Conservation (phyloP, 768 basidiomycete species). For the Lactifluus rugatus region DNA sequence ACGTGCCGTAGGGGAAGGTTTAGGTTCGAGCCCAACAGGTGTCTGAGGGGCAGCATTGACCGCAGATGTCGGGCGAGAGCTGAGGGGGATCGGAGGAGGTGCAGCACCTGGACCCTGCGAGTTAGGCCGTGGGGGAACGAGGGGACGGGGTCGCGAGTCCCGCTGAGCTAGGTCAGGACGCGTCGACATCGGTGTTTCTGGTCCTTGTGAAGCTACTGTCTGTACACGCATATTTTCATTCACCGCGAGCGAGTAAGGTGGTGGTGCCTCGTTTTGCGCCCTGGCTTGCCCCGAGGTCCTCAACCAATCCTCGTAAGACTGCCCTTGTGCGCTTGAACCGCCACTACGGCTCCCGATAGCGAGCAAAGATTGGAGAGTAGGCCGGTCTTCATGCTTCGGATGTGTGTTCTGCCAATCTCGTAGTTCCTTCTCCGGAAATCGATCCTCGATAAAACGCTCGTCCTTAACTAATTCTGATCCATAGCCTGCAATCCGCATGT, state of each 20-base stretch:
- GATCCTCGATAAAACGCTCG: slow-evolving; percentile 7
- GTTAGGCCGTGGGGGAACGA: slow-evolving; percentile 12
- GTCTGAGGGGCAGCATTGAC: neutral
- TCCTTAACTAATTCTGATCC: slow-evolving; percentile 11
- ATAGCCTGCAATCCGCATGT: slow-evolving; percentile 24
- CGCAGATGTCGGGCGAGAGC: slow-evolving; percentile 7
- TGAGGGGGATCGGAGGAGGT: slow-evolving; percentile 7
- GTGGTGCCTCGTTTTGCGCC: slow-evolving; percentile 44
- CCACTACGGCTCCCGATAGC: slow-evolving; percentile 5
- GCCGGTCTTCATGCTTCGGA: slow-evolving; percentile 8
- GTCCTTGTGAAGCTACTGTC: slow-evolving; percentile 1
- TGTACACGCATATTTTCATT: slow-evolving; percentile 19
- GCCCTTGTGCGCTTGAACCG: slow-evolving; percentile 13
- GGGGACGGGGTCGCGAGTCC: slow-evolving; percentile 3
- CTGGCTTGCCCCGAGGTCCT: slow-evolving; percentile 30
- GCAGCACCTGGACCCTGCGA: neutral
- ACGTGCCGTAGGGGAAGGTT: neutral
- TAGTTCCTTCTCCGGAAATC: slow-evolving; percentile 14
- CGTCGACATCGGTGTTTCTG: slow-evolving; percentile 2
- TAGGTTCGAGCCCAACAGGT: neutral
- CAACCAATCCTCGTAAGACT: slow-evolving; percentile 41
- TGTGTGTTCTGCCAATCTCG: slow-evolving; percentile 11
- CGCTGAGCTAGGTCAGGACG: slow-evolving; percentile 4
- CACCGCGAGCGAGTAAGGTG: slow-evolving; percentile 57
- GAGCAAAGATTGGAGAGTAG: slow-evolving; percentile 3